A percentile compares a stretch with the other conserved stretches of the same genome.
Evolutionary conservation across 2,329 filamentous ascomycete species (phyloP).

Genomic region (Ceratocystis colombiana): DNA sequence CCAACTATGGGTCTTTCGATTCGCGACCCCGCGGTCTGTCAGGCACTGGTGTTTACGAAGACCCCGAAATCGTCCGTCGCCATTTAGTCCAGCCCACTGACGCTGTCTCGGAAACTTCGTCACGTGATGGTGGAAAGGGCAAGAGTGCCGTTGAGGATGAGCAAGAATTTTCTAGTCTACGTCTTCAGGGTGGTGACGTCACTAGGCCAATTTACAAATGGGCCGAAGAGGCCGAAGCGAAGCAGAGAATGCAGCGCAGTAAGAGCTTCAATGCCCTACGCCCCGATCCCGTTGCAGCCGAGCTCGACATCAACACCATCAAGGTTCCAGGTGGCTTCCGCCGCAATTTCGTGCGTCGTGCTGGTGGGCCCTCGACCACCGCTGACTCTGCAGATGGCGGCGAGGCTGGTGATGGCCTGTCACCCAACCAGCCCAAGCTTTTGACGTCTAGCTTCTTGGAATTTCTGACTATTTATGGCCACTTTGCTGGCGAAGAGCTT

Average conservation of each 20-base stretch:
- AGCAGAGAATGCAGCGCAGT: conserved; percentile 61
- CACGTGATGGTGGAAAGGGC: conserved; percentile 41
- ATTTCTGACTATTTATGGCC: conserved; percentile 87
- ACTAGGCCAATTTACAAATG: conserved; percentile 93
- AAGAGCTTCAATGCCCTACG: conserved; percentile 76
- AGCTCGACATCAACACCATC: conserved; percentile 78
- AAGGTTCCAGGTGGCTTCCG: conserved; percentile 90
- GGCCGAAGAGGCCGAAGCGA: conserved; percentile 76
- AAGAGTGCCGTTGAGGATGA: conserved; percentile 49
- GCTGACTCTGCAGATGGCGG: conserved; percentile 28
- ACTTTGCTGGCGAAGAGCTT: conserved; percentile 93
- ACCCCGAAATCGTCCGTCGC: conserved; percentile 81
- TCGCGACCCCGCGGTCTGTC: conserved; percentile 48
- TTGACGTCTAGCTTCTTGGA: conserved; percentile 92
- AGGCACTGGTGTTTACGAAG: conserved; percentile 55
- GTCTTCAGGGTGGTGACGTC: conserved; percentile 86
- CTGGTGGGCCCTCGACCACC: conserved; percentile 32
- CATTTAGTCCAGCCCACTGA: conserved; percentile 68
- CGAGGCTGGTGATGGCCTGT: conserved; percentile 26
- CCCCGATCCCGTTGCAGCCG: conserved; percentile 68
- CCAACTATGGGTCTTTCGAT: conserved; percentile 80
- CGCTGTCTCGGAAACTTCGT: conserved; percentile 40
- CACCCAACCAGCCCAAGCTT: conserved; percentile 45
- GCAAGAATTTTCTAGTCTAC: conserved; percentile 87
- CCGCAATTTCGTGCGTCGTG: conserved; percentile 73